Evolutionary conservation across 2,329 filamentous ascomycete genomes (phyloP).

Genomic region (Cladophialophora chaetospira): DNA sequence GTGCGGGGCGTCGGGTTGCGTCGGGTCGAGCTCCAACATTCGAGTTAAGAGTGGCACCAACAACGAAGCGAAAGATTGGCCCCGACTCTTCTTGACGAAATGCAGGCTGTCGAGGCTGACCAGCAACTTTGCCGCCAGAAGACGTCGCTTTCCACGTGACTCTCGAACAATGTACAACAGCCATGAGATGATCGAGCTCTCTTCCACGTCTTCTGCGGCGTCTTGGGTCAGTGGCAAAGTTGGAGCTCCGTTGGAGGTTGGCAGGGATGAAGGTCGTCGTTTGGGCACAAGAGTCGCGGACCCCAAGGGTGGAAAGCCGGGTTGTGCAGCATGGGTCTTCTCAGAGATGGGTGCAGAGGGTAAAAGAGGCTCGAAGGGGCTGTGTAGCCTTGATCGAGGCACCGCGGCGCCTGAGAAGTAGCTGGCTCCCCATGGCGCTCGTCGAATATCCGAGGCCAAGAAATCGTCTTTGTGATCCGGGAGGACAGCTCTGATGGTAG

Average conservation of each 20-base stretch:
- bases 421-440: slow-evolving; percentile 55
- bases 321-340: slow-evolving; percentile 39
- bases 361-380: slow-evolving; percentile 67
- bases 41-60: slow-evolving; percentile 70
- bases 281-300: slow-evolving; percentile 42
- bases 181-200: slow-evolving; percentile 73
- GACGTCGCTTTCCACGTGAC: slow-evolving; percentile 58
- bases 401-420: slow-evolving; percentile 56
- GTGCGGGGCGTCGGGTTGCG: slow-evolving; percentile 43
- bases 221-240: slow-evolving; percentile 42
- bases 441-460: slow-evolving; percentile 51
- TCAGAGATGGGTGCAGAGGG: slow-evolving; percentile 50
- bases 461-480: slow-evolving; percentile 58
- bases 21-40: slow-evolving; percentile 55
- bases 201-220: slow-evolving; percentile 58
- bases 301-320: slow-evolving; percentile 59
- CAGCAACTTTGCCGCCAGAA: slow-evolving; percentile 70
- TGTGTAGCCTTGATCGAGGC: slow-evolving; percentile 50
- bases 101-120: slow-evolving; percentile 70
- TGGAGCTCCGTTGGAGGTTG: slow-evolving; percentile 32
- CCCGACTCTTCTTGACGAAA: slow-evolving; percentile 64
- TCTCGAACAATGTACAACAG: slow-evolving; percentile 66
- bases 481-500: slow-evolving; percentile 69
- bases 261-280: slow-evolving; percentile 40
- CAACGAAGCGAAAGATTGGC: slow-evolving; percentile 65